These are phyloP conservation scores for Sporisorium exsertum DNA, from an alignment of 1,284 basidiomycete genomes.

Conservation along the genomic window DNA sequence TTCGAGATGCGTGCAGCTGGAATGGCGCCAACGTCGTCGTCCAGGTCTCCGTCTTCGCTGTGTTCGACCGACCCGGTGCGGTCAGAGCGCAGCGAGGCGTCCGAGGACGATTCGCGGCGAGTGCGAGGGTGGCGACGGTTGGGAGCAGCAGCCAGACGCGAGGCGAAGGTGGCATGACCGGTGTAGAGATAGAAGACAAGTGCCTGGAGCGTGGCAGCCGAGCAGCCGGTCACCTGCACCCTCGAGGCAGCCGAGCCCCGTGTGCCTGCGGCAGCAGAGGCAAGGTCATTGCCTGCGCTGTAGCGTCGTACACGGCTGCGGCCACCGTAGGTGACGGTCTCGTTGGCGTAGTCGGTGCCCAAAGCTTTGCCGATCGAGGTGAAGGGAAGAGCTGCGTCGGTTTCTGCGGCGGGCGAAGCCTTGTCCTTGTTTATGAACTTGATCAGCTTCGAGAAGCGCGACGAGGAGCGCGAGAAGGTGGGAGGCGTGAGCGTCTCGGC, in stretches of 20 bases:
- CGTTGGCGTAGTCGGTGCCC: slow-evolving; percentile 18
- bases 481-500: slow-evolving; percentile 16
- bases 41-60: slow-evolving; percentile 15
- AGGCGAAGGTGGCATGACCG: slow-evolving; percentile 52
- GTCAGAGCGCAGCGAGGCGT: slow-evolving; percentile 24
- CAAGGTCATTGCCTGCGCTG: slow-evolving; percentile 38
- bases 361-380: slow-evolving; percentile 16
- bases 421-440: slow-evolving; percentile 50
- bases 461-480: slow-evolving; percentile 30
- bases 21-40: slow-evolving; percentile 3
- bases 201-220: slow-evolving; percentile 55
- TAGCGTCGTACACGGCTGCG: slow-evolving; percentile 34
- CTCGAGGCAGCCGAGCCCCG: slow-evolving; percentile 21
- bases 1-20: slow-evolving; percentile 20
- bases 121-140: slow-evolving; percentile 22
- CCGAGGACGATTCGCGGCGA: slow-evolving; percentile 19
- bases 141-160: slow-evolving; percentile 22
- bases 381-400: slow-evolving; percentile 13
- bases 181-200: slow-evolving; percentile 60
- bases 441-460: slow-evolving; percentile 42
- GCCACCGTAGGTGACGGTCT: slow-evolving; percentile 2
- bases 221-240: slow-evolving; percentile 43
- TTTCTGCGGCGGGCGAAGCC: slow-evolving; percentile 19
- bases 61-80: slow-evolving; percentile 18
- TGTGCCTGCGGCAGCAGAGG: slow-evolving; percentile 5